Conservation (phyloP, 73 alveolate genomes). For the Urostyla sp. region DNA sequence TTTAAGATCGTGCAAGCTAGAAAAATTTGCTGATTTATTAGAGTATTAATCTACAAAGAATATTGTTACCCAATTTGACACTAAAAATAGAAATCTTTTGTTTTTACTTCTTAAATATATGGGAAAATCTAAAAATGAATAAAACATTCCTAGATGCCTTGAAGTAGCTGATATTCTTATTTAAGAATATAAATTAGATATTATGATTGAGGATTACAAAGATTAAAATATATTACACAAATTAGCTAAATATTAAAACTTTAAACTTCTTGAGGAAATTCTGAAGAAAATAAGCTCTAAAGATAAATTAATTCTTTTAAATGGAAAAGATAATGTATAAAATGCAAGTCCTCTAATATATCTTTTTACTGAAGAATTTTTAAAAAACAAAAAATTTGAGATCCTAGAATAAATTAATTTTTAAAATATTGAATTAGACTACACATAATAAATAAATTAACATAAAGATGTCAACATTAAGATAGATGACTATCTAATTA, state of each 20-base stretch:
- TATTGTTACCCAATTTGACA: not conserved
- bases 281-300: too few species aligned
- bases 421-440: too few species aligned
- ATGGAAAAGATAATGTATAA: too few species aligned
- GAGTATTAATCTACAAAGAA: not conserved
- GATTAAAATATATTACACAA: constrained; percentile 53
- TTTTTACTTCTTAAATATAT: not conserved
- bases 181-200: not conserved
- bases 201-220: not conserved
- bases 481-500: too few species aligned
- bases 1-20: not conserved
- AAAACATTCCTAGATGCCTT: not conserved
- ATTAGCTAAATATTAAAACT: not conserved
- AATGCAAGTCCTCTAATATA: too few species aligned
- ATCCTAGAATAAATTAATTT: too few species aligned
- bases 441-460: too few species aligned
- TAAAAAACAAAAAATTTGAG: too few species aligned
- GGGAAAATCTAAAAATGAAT: not conserved
- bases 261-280: not conserved
- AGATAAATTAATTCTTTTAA: too few species aligned
- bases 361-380: too few species aligned
- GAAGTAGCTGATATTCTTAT: not conserved
- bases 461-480: too few species aligned
- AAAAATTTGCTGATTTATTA: constrained; percentile 33
- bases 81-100: not conserved